Evolutionary conservation across 768 basidiomycete genomes (phyloP).

Genomic region (Amanita fuliginea): DNA sequence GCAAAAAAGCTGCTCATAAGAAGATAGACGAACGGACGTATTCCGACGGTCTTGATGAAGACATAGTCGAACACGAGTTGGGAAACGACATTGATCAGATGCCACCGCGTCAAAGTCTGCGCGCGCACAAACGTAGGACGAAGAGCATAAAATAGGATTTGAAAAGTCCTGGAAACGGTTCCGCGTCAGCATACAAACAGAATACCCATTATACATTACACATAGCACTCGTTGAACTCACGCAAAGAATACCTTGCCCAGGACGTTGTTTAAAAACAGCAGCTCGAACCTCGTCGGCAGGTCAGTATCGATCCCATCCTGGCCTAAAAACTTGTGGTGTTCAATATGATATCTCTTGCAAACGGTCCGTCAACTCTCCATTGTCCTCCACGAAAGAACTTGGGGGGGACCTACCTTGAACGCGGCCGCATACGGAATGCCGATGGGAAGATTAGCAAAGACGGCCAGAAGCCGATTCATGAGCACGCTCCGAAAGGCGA

Average conservation of each 20-base stretch:
- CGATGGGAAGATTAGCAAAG: slow-evolving; percentile 88
- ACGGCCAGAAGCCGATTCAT: slow-evolving; percentile 86
- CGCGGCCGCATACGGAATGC: slow-evolving; percentile 86
- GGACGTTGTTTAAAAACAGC: slow-evolving; percentile 81
- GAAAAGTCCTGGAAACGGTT: slow-evolving; percentile 63
- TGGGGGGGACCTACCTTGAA: slow-evolving; percentile 60
- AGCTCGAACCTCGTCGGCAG: slow-evolving; percentile 83
- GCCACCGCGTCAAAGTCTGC: slow-evolving; percentile 77
- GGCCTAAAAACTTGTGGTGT: slow-evolving; percentile 92
- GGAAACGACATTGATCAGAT: slow-evolving; percentile 60
- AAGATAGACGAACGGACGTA: slow-evolving; percentile 62
- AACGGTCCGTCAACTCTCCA: neutral
- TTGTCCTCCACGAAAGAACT: too few relatives aligned
- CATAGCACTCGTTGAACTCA: slow-evolving; percentile 38
- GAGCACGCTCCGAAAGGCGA: slow-evolving; percentile 76
- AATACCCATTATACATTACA: too few relatives aligned
- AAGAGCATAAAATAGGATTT: slow-evolving; percentile 96
- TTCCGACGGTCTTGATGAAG: slow-evolving; percentile 37
- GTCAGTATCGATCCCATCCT: slow-evolving; percentile 95
- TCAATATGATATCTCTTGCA: slow-evolving; percentile 83
- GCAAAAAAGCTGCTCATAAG: slow-evolving; percentile 91
- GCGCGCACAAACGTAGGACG: slow-evolving; percentile 87
- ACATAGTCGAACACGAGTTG: slow-evolving; percentile 67
- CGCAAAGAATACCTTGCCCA: slow-evolving; percentile 98
- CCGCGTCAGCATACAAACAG: neutral